Evolutionary conservation across 371 early-diverging fungal species (phyloP), one percentile per base, ranked within the genome.

Genomic region (Phascolomyces articulosus): DNA sequence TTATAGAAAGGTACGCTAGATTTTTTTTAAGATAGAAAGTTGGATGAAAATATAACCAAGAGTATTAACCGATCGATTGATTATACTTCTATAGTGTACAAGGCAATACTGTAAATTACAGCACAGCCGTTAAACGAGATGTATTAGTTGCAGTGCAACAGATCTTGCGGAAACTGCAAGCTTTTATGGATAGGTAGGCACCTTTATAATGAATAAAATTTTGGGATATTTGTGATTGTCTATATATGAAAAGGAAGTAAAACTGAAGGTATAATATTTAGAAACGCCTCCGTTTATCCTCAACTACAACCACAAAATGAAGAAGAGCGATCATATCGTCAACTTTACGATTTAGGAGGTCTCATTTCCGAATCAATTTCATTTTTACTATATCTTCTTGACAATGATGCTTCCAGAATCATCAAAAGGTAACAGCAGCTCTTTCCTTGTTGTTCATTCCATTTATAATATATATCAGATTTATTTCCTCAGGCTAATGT

Each of bases 351-450:
- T 1, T 69, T 94, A 27, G 63, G 90, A 31, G 76, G 78, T 4
- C 79, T 85, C 34, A 57, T 83, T 20, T 75, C 87, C 21, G 92
- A 94, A 63, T 88, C 87, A 4, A 87, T 91, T n/a, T 78, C 91
- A 4, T 91, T 94, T 64, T 69, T 91, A n/a, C 67, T 84, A 2
- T 80, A 90, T 58, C 60, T 94, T 61, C 70, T 84, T 9, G 92
- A 92, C 64, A 82, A 83, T 34, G 85, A 89, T 47, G 68, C 91
- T 64, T 72, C 87, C 4, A 74, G 69, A 4, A 68, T 91, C 34
- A 68, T 88, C 26, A 38, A 27, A n/a, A 68, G 64, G 72, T 72
- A 58, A 38, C 75, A 26, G 63, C 66, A 16, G 67, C 85, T 24
- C 7, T 62, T 72, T 49, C 21, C 40, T 26, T 18, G 34, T 55